phyloP scores from a whole-genome alignment of 2,329 filamentous ascomycete genomes.

The Lachnellula cervina region DNA sequence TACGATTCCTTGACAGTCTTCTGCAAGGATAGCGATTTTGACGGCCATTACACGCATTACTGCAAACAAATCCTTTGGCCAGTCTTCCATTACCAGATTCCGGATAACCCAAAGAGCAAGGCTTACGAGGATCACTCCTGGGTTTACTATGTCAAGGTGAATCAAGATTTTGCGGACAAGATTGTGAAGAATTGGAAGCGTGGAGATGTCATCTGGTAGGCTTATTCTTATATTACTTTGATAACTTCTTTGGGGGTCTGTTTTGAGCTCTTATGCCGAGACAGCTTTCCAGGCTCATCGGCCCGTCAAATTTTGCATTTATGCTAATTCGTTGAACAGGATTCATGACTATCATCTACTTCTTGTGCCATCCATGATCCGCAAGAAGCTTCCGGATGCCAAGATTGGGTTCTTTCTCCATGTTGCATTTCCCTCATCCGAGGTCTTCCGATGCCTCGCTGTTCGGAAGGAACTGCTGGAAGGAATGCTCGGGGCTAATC shows the following conservation, averaged over 20 bases:
- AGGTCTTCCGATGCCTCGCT: slow-evolving; percentile 89
- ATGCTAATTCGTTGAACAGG: slow-evolving; percentile 31
- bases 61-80: slow-evolving; percentile 98
- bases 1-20: slow-evolving; percentile 80
- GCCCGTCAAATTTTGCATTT: too few relatives aligned
- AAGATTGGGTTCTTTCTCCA: slow-evolving; percentile 96
- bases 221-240: too few relatives aligned
- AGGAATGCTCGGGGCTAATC: slow-evolving; percentile 87
- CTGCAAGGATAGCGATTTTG: slow-evolving; percentile 85
- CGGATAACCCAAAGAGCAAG: slow-evolving; percentile 96
- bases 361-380: slow-evolving; percentile 82
- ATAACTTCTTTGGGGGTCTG: too few relatives aligned
- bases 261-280: too few relatives aligned
- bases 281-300: too few relatives aligned
- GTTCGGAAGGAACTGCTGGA: slow-evolving; percentile 82
- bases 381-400: slow-evolving; percentile 83
- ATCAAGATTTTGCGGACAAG: slow-evolving; percentile 87
- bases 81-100: slow-evolving; percentile 96
- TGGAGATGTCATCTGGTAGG: slow-evolving; percentile 73
- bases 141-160: slow-evolving; percentile 89
- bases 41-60: slow-evolving; percentile 91
- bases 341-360: slow-evolving; percentile 93
- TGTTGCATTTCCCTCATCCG: slow-evolving; percentile 90
- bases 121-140: slow-evolving; percentile 96
- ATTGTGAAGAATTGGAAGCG: slow-evolving; percentile 91